Evolutionary conservation across 306 rosid species (phyloP).

Genomic region (Gynostemma pentaphyllum): DNA sequence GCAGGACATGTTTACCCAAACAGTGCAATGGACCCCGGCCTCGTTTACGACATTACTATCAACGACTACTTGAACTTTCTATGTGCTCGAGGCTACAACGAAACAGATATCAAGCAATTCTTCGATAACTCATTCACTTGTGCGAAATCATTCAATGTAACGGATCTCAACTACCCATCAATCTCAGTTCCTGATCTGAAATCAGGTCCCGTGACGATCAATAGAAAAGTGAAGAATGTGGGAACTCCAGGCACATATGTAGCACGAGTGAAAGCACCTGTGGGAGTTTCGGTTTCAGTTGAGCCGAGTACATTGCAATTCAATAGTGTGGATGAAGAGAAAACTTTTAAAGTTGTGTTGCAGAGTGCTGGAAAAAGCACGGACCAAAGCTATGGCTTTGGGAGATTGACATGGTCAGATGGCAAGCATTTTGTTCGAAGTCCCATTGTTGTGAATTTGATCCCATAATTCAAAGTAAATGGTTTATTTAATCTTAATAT

Average conservation of each 20-base stretch:
- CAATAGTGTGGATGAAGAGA: slow-evolving; percentile 31
- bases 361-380: neutral
- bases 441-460: neutral
- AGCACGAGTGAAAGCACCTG: slow-evolving; percentile 22
- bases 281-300: slow-evolving; percentile 17
- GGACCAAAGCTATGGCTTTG: neutral
- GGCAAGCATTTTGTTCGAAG: slow-evolving; percentile 1
- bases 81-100: slow-evolving; percentile 40
- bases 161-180: slow-evolving; percentile 58
- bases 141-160: slow-evolving; percentile 18
- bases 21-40: slow-evolving; percentile 41
- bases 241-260: slow-evolving; percentile 31
- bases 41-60: slow-evolving; percentile 32
- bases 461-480: neutral
- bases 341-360: slow-evolving; percentile 21
- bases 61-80: slow-evolving; percentile 41
- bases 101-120: slow-evolving; percentile 12
- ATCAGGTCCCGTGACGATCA: slow-evolving; percentile 7
- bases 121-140: slow-evolving; percentile 18
- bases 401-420: slow-evolving; percentile 6
- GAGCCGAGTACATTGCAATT: slow-evolving; percentile 27
- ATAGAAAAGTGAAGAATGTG: slow-evolving; percentile 44
- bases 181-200: slow-evolving; percentile 17
- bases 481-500: no score
- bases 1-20: slow-evolving; percentile 46